Conservation (phyloP, 2,329 filamentous ascomycete genomes). For the Xylaria multiplex region DNA sequence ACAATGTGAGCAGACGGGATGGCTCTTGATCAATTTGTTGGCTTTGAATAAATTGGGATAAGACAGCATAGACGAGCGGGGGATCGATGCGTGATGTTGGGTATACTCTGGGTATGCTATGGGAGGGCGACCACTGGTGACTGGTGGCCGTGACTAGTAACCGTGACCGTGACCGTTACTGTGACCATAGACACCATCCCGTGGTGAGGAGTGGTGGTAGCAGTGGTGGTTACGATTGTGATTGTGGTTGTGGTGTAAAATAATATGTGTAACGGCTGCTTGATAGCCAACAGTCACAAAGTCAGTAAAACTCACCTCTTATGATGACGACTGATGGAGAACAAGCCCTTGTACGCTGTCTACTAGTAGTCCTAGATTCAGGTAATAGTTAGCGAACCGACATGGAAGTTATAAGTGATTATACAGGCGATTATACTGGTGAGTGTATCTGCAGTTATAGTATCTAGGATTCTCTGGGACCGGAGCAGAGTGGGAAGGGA, state of each 20-base stretch:
- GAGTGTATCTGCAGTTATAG: slow-evolving; percentile 9
- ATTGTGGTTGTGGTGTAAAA: slow-evolving; percentile 13
- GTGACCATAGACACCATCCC: slow-evolving; percentile 27
- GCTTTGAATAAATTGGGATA: slow-evolving; percentile 6
- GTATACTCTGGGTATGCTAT: slow-evolving; percentile 6
- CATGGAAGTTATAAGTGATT: slow-evolving; percentile 8
- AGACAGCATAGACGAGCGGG: slow-evolving; percentile 27
- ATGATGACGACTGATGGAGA: slow-evolving; percentile 18
- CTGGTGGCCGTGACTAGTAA: not conserved
- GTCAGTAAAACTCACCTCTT: slow-evolving; percentile 34
- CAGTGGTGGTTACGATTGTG: too few relatives aligned
- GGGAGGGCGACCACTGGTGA: slow-evolving; percentile 20
- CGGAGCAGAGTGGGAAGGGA: slow-evolving; percentile 9
- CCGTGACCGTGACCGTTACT: slow-evolving; percentile 16
- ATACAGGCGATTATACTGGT: not conserved
- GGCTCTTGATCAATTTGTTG: slow-evolving; percentile 14
- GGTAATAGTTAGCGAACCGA: slow-evolving; percentile 30
- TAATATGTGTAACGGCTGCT: slow-evolving; percentile 27
- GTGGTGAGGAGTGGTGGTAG: slow-evolving; percentile 23
- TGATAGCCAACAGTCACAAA: slow-evolving; percentile 22
- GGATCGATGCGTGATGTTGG: slow-evolving; percentile 22
- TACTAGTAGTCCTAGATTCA: slow-evolving; percentile 24
- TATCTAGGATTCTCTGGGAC: slow-evolving; percentile 7
- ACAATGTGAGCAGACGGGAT: slow-evolving; percentile 10
- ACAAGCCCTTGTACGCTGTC: slow-evolving; percentile 19